Percentiles rank a stretch among this genome's conserved stretches.
Conservation (phyloP, 2,329 filamentous ascomycete species). For the Fusarium keratoplasticum region DNA sequence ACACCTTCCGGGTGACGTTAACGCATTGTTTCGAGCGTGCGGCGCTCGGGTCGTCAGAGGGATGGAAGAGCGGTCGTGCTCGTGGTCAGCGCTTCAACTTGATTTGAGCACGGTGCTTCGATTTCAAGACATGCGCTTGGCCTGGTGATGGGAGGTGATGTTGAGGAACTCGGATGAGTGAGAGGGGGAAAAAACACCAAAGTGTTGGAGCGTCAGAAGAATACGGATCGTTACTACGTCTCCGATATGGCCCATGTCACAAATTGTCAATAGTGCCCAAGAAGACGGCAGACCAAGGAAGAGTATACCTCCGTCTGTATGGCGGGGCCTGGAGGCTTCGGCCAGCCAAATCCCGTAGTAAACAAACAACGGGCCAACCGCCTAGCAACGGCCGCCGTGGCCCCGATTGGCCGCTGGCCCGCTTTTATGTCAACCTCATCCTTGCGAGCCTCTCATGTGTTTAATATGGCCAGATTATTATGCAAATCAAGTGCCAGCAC, state of each 20-base stretch:
- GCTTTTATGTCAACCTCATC: slow-evolving; percentile 32
- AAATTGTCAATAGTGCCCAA: slow-evolving; percentile 39
- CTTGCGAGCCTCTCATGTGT: slow-evolving; percentile 32
- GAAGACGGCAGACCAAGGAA: slow-evolving; percentile 31
- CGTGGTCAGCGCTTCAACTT: slow-evolving; percentile 13
- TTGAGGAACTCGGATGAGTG: slow-evolving; percentile 6
- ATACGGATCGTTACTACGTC: slow-evolving; percentile 38
- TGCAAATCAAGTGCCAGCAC: slow-evolving; percentile 12
- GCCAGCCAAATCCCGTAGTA: slow-evolving; percentile 41
- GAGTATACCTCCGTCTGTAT: slow-evolving; percentile 17
- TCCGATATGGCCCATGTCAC: slow-evolving; percentile 23
- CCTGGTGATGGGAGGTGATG: slow-evolving; percentile 2
- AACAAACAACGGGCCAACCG: slow-evolving; percentile 51
- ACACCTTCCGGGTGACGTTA: slow-evolving; percentile 41
- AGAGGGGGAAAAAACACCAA: slow-evolving; percentile 18
- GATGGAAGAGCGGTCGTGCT: slow-evolving; percentile 20
- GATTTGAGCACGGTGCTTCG: slow-evolving; percentile 24
- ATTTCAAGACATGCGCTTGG: slow-evolving; percentile 41
- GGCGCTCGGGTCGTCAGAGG: slow-evolving; percentile 37
- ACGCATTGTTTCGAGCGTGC: slow-evolving; percentile 47
- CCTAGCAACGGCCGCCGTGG: slow-evolving; percentile 46
- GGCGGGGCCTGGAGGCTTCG: slow-evolving; percentile 38
- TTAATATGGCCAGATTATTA: slow-evolving; percentile 16
- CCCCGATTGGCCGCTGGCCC: slow-evolving; percentile 38
- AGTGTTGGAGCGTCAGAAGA: slow-evolving; percentile 22